Percentiles rank a stretch among this genome's conserved stretches.
Conservation (phyloP, 78 protist genomes). For the Cyanophora paradoxa region DNA sequence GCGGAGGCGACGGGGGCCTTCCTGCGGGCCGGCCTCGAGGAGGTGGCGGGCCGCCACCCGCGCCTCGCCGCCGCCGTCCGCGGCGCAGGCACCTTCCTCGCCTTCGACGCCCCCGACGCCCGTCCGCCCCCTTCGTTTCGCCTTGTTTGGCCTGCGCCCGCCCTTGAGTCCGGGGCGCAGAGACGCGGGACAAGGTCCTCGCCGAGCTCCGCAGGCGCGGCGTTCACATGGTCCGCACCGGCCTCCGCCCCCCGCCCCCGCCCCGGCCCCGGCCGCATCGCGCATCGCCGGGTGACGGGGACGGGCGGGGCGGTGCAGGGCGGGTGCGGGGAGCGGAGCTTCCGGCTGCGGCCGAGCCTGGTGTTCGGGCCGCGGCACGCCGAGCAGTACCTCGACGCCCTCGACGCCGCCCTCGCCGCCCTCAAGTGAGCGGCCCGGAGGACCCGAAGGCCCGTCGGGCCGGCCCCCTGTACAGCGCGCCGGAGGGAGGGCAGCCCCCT, state of each 20-base stretch:
- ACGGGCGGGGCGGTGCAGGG: too few relatives aligned
- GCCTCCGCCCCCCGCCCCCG: background rate
- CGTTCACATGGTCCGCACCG: too few relatives aligned
- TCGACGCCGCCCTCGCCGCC: too few relatives aligned
- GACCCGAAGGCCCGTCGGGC: too few relatives aligned
- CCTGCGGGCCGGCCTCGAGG: constrained; percentile 35
- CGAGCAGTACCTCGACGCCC: constrained; percentile 43
- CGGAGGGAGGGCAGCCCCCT: too few relatives aligned
- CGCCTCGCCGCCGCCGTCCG: constrained; percentile 43
- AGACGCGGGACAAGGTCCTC: too few relatives aligned
- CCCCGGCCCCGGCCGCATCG: background rate
- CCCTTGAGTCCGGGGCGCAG: too few relatives aligned
- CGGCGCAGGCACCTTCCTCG: constrained; percentile 64
- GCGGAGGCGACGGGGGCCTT: constrained; percentile 56
- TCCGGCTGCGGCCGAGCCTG: constrained; percentile 61
- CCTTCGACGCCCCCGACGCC: constrained; percentile 53
- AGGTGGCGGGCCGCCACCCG: constrained; percentile 4
- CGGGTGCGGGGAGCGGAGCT: constrained; percentile 57
- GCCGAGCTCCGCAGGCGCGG: too few relatives aligned
- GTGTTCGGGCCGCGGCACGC: constrained; percentile 50
- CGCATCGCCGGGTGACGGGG: constrained; percentile 35
- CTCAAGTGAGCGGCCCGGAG: too few relatives aligned
- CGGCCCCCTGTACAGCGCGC: too few relatives aligned
- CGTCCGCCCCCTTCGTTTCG: constrained; percentile 18
- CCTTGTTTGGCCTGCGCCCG: background rate